A percentile compares a stretch with the other conserved stretches of the same genome.
These are phyloP conservation scores for Cucurbita ficifolia DNA, from an alignment of 306 rosid genomes.

Conservation along the genomic window DNA sequence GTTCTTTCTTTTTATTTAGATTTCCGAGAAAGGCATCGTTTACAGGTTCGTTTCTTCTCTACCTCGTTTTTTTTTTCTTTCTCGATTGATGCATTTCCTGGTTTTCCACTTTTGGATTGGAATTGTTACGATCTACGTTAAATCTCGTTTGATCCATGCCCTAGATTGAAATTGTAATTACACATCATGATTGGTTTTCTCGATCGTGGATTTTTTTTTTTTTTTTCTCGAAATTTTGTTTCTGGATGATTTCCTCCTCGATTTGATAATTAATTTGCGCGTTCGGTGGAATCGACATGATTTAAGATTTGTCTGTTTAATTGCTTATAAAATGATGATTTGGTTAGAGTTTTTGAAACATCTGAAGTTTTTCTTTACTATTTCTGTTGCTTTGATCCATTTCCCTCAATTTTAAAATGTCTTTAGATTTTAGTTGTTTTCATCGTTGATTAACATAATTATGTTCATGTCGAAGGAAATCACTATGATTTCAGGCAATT, in stretches of 20 bases:
- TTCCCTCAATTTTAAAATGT: neutral
- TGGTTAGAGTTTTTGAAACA: neutral
- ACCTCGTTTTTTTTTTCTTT: neutral
- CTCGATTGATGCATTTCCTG: neutral
- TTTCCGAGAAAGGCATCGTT: neutral
- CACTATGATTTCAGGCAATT: neutral
- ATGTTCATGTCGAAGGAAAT: neutral
- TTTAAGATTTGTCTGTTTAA: neutral
- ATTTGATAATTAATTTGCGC: neutral
- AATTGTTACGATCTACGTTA: neutral
- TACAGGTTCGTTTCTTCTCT: neutral
- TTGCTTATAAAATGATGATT: neutral
- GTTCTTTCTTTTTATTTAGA: neutral
- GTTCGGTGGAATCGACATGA: neutral
- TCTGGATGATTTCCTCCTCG: neutral
- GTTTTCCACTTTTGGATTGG: neutral
- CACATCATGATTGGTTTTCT: too few relatives aligned
- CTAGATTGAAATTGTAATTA: neutral
- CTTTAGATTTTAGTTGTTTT: neutral
- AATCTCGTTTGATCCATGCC: neutral
- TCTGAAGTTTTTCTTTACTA: neutral
- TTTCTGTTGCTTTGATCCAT: neutral
- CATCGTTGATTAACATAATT: neutral
- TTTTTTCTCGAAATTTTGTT: neutral
- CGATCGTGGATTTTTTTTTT: neutral